phyloP scores from a whole-genome alignment of 2,329 filamentous ascomycete species.

The Colletotrichum somersetense region DNA sequence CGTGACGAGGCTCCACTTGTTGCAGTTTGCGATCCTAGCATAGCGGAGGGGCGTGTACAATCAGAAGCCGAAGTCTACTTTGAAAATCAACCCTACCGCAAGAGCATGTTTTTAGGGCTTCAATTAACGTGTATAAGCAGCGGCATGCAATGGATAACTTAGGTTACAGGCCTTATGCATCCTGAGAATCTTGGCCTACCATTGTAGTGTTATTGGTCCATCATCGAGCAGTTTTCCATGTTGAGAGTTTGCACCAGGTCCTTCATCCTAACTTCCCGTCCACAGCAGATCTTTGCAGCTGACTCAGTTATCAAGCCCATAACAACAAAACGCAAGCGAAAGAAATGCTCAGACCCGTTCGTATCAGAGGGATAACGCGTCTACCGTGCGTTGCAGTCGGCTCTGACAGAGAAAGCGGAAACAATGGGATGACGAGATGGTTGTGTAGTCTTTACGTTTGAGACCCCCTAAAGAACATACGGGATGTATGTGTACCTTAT shows the following conservation, averaged over 20 bases:
- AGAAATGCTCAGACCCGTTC: not conserved
- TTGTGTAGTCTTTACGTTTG: not conserved
- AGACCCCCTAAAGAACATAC: not conserved
- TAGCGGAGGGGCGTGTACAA: too few species aligned
- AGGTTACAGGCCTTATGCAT: not conserved
- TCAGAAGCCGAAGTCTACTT: slow-evolving; percentile 5
- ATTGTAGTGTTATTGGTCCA: not conserved
- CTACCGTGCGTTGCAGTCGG: slow-evolving; percentile 10
- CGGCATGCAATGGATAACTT: not conserved
- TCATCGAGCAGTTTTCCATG: not conserved
- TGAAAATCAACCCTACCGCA: slow-evolving; percentile 21
- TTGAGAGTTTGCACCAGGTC: not conserved
- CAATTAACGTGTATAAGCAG: too few species aligned
- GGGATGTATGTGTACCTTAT: not conserved
- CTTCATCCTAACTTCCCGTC: slow-evolving; percentile 5
- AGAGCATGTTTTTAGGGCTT: not conserved
- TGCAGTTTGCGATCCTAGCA: too few species aligned
- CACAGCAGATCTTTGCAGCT: not conserved
- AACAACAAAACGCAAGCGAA: not conserved
- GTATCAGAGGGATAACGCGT: slow-evolving; percentile 4
- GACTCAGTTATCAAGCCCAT: slow-evolving; percentile 4
- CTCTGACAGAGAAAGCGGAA: not conserved
- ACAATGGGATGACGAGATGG: not conserved
- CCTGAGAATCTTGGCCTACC: not conserved
- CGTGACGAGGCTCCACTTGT: too few species aligned